Percentiles rank a stretch among this genome's conserved stretches.
These are phyloP conservation scores for Fusarium annulatum DNA, from an alignment of 2,329 filamentous ascomycete genomes.

Conservation along the genomic window DNA sequence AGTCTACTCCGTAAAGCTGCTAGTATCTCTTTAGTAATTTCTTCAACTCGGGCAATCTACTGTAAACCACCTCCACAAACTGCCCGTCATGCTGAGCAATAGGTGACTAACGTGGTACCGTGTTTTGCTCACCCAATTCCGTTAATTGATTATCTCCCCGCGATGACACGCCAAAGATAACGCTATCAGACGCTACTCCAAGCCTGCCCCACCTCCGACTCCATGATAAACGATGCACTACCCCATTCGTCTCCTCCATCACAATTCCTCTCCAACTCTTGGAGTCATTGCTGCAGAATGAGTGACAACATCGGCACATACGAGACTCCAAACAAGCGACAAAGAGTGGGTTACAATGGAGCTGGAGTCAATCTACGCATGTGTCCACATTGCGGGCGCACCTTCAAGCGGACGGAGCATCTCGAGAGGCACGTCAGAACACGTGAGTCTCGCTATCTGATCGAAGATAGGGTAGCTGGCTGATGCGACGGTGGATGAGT, in stretches of 20 bases:
- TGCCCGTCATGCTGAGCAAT: neutral
- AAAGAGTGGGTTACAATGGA: conserved; percentile 19
- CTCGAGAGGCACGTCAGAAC: conserved; percentile 59
- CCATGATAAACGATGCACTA: conserved; percentile 18
- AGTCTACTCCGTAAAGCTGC: too few relatives aligned
- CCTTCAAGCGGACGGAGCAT: conserved; percentile 60
- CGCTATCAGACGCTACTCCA: conserved; percentile 10
- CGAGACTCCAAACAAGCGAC: conserved; percentile 19
- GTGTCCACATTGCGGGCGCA: conserved; percentile 56
- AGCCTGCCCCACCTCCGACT: neutral
- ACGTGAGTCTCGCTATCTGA: conserved; percentile 48
- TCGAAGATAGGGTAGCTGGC: neutral
- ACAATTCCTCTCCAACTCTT: conserved; percentile 9
- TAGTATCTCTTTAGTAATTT: rapidly evolving
- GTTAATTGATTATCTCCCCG: neutral
- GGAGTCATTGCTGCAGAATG: conserved; percentile 6
- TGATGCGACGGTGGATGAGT: neutral
- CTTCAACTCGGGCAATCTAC: too few relatives aligned
- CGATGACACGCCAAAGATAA: neutral
- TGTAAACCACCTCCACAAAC: too few relatives aligned
- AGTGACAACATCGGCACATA: neutral
- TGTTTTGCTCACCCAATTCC: rapidly evolving
- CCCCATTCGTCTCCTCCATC: neutral
- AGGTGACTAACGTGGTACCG: neutral
- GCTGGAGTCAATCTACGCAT: conserved; percentile 37